Percentiles rank a stretch among this genome's conserved stretches.
phyloP scores from a whole-genome alignment of 768 basidiomycete species.

The Erythrobasidium yunnanense region DNA sequence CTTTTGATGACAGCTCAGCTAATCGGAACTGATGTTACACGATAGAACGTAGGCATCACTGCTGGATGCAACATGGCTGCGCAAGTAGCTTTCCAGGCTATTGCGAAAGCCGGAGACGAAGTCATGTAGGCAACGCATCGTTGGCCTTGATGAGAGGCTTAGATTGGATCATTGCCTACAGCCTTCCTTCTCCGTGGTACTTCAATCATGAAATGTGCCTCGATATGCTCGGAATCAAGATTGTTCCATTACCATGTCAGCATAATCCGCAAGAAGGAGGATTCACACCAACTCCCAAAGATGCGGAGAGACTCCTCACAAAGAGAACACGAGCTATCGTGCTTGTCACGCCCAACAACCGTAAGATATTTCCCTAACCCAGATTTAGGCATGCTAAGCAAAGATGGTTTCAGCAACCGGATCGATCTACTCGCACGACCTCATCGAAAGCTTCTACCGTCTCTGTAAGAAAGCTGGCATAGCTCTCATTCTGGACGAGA shows the following conservation, averaged over 20 bases:
- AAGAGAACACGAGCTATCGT: constrained; percentile 57
- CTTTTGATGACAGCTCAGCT: neutral
- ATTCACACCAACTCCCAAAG: constrained; percentile 54
- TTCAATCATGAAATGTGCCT: constrained; percentile 27
- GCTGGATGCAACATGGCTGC: constrained; percentile 38
- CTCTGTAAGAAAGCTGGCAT: constrained; percentile 52
- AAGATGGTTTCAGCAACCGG: constrained; percentile 49
- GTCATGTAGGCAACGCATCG: constrained; percentile 28
- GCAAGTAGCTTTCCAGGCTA: constrained; percentile 34
- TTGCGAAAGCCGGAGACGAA: constrained; percentile 33
- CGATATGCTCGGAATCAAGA: constrained; percentile 26
- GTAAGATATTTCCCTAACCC: neutral
- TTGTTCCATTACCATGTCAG: constrained; percentile 38
- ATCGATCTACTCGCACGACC: constrained; percentile 52
- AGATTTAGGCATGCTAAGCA: neutral
- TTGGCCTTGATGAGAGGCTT: constrained; percentile 27
- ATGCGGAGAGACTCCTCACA: constrained; percentile 51
- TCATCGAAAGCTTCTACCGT: constrained; percentile 53
- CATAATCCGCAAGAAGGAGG: constrained; percentile 41
- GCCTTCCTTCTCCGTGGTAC: constrained; percentile 12
- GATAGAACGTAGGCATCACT: constrained; percentile 30
- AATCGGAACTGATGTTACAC: neutral
- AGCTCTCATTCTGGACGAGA: constrained; percentile 73
- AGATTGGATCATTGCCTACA: neutral
- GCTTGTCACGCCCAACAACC: constrained; percentile 68